Percentiles rank a stretch among this genome's conserved stretches.
Evolutionary conservation across 192 early-diverging fungal species (phyloP).

Genomic region (Martensiomyces pterosporus): DNA sequence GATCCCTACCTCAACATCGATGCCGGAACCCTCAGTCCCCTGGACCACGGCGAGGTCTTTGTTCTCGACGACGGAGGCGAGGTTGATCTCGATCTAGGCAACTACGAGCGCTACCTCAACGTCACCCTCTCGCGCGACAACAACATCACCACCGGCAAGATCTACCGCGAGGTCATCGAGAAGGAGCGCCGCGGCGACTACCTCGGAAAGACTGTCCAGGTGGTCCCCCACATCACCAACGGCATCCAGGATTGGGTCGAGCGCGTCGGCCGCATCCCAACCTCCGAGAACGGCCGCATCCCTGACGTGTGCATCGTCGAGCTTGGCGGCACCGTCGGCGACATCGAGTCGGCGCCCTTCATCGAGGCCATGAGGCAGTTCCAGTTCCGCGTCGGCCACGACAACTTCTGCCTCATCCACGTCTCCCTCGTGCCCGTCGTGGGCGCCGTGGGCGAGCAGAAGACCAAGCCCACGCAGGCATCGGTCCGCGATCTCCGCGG

Average conservation of each 20-base stretch:
- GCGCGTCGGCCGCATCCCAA: constrained; percentile 85
- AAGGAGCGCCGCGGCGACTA: constrained; percentile 93
- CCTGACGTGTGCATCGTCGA: constrained; percentile 99
- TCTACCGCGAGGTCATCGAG: constrained; percentile 95
- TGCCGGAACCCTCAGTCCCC: constrained; percentile 92
- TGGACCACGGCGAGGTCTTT: constrained; percentile 99
- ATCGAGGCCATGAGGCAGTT: constrained; percentile 99
- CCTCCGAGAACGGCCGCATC: constrained; percentile 59
- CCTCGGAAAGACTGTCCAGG: constrained; percentile 98
- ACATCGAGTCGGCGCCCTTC: constrained; percentile 99
- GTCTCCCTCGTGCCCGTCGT: constrained; percentile 97
- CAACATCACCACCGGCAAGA: constrained; percentile 99
- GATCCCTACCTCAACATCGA: constrained; percentile 99
- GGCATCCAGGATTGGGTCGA: constrained; percentile 98
- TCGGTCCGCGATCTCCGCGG: constrained; percentile 92
- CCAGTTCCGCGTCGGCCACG: constrained; percentile 98
- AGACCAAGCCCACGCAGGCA: constrained; percentile 99
- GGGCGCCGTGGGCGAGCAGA: constrained; percentile 97
- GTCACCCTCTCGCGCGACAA: constrained; percentile 90
- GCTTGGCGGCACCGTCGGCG: constrained; percentile 96
- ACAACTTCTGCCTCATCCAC: constrained; percentile 97
- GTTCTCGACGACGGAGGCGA: constrained; percentile 98
- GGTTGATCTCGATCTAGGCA: constrained; percentile 97
- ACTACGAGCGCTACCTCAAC: constrained; percentile 98
- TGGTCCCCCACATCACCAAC: constrained; percentile 97